Base-by-base conservation (phyloP, 305 asterid genomes). In the Plantago rigida region DNA sequence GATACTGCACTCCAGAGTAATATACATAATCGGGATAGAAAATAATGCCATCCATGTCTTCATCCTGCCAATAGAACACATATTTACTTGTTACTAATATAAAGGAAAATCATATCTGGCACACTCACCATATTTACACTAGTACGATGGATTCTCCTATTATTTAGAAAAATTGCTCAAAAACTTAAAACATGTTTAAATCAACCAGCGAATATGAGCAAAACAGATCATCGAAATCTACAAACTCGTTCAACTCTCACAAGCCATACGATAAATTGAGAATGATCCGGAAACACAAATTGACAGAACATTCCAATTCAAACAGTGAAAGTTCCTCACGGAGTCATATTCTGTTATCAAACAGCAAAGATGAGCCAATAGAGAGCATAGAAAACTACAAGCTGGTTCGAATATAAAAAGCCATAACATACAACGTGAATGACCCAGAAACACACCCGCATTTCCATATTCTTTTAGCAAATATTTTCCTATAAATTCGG, bases 1-100 rank as follows among this genome's bases (percentile, higher is more conserved):
- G 63, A 65, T 76, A 82, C 68, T 73, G 70, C 42, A 60, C 68
- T 64, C 84, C 82, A 17, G 65, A 55, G 75, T 74, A 81, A 62
- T 71, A 52, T 64, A 88, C 47, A 70, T 74, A 82, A 77, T 92
- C 96, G 15, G 87, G 77, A 62, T 54, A 41, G 78, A 92, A 73
- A 61, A 62, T 62, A 58, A 88, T 64, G 62, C 67, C 79, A 53
- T 29, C 76, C 57, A 60, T 64, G 66, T 76, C 82, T 48, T 71
- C 77, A 63, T 47, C 85, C 96, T 87, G 89, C 71, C 77, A 82
- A 73, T 64, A 50, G 41, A 61, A 68, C 75, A 46, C 57, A 59
- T 31, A 66, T 65, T 51, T 54, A 26, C 57, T 36, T 36, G 44
- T 36, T 36, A 36, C 1, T 36, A 36, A 22, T 22, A 22, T 22